phyloP scores from a whole-genome alignment of 495 filamentous ascomycete species.

The Letharia lupina region DNA sequence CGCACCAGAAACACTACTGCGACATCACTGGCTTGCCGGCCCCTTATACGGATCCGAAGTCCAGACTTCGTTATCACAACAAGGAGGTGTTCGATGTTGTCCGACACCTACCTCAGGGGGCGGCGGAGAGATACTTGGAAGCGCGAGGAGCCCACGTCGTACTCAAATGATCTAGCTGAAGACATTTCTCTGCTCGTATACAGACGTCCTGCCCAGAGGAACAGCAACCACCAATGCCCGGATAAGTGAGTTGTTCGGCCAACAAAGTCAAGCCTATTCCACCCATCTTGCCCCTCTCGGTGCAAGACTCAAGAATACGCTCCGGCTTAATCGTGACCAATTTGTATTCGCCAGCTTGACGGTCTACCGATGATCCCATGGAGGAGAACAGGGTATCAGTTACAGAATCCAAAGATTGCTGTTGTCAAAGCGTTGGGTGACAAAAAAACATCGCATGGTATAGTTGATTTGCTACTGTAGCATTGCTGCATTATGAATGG shows the following conservation, averaged over 20 bases:
- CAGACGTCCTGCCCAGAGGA: background rate
- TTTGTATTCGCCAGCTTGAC: slow-evolving; percentile 47
- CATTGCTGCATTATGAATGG: background rate
- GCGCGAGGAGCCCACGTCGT: slow-evolving; percentile 86
- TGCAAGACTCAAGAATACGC: slow-evolving; percentile 66
- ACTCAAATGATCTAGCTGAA: slow-evolving; percentile 56
- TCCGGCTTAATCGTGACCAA: slow-evolving; percentile 94
- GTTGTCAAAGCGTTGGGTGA: slow-evolving; percentile 44
- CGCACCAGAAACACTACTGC: slow-evolving; percentile 75
- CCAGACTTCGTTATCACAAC: slow-evolving; percentile 79
- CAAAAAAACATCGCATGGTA: background rate
- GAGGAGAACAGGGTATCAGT: slow-evolving; percentile 39
- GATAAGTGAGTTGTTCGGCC: slow-evolving; percentile 47
- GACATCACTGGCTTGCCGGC: slow-evolving; percentile 87
- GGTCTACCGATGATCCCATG: slow-evolving; percentile 45
- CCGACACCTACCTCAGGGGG: slow-evolving; percentile 63
- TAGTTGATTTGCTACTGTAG: background rate
- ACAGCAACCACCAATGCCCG: background rate
- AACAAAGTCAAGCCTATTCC: slow-evolving; percentile 88
- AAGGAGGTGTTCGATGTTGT: slow-evolving; percentile 81
- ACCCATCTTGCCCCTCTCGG: slow-evolving; percentile 71
- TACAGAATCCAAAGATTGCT: slow-evolving; percentile 44
- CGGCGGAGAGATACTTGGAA: slow-evolving; percentile 79
- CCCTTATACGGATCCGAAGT: slow-evolving; percentile 89
- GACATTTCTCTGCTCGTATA: background rate